Base-by-base conservation (phyloP, 805 yeast species). In the Suhomyces sp. region DNA sequence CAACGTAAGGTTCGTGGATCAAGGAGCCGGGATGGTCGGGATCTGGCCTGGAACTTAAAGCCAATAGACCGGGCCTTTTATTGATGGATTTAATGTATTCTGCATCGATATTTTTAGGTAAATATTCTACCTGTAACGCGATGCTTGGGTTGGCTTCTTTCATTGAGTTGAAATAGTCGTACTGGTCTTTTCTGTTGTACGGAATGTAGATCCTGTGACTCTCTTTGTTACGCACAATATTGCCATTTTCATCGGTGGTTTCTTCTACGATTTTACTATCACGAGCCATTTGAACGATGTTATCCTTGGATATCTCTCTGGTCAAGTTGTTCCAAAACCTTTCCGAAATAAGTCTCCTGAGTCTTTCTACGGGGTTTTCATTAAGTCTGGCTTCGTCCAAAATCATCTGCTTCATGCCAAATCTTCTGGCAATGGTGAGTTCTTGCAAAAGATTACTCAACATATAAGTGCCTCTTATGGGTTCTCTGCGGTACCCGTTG, bases 401-500 rank as follows among this genome's bases (percentile, higher is more conserved):
- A 48, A 88, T 76, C 77, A 90, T 84, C 63, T 84, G 87, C 56
- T 83, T 84, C 57, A 93, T 78, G 7, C 96, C 96, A 66, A 85
- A 81, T 52, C 87, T 74, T 64, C 88, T 83, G 12, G 97, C 97
- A 55, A 90, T 84, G 0, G 97, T 90, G 58, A 91, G 76, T 69
- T 91, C 97, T 71, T 91, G 97, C 52, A 91, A 76, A 40, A 92
- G 70, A 68, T 92, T 92, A 0, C 94, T 86, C 47, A 91, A 72
- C 92, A 88, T 88, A 64, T 91, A 91, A 0, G 97, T 91, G 3
- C 97, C 97, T 54, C 96, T 74, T 52, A 91, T 79, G 55, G 86
- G 88, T 51, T 81, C 80, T 59, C 82, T 85, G 38, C 82, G 85
- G 71, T 71, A 89, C 1, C 97, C 97, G 61, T 85, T 83, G 3